These are phyloP conservation scores for Exophiala sideris DNA, from an alignment of 2,329 filamentous ascomycete species.

Conservation along the genomic window DNA sequence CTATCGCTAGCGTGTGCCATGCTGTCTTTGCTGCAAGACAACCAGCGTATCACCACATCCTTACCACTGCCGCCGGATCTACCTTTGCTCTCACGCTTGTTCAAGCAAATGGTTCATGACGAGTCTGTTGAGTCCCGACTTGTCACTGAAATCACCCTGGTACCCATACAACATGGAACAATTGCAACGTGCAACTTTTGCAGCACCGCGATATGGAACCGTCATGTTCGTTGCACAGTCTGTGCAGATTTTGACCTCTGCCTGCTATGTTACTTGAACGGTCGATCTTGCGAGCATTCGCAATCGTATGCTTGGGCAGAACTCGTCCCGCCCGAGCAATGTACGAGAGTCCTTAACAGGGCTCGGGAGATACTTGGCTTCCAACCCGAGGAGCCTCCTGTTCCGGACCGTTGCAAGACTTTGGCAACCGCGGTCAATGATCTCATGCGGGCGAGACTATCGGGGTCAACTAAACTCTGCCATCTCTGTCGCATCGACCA, in stretches of 20 bases:
- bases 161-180: constrained; percentile 33
- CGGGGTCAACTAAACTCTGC: constrained; percentile 30
- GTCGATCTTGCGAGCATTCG: constrained; percentile 36
- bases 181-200: constrained; percentile 39
- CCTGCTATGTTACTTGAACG: constrained; percentile 35
- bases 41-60: constrained; percentile 16
- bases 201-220: constrained; percentile 38
- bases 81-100: constrained; percentile 31
- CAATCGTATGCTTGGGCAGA: constrained; percentile 36
- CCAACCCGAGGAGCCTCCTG: constrained; percentile 27
- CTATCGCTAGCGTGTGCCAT: constrained; percentile 33
- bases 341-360: constrained; percentile 29
- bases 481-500: constrained; percentile 38
- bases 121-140: constrained; percentile 30
- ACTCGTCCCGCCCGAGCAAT: constrained; percentile 32
- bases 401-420: constrained; percentile 27
- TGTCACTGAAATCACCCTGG: constrained; percentile 28
- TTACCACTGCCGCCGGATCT: constrained; percentile 30
- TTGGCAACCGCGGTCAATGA: constrained; percentile 34
- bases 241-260: constrained; percentile 38
- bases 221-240: constrained; percentile 36
- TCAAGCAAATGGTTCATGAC: constrained; percentile 34
- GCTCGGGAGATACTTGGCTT: constrained; percentile 30
- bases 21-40: constrained; percentile 31
- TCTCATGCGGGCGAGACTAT: constrained; percentile 31